Evolutionary conservation across 73 alveolate species (phyloP).

Genomic region (Symbiodinium pilosum): DNA sequence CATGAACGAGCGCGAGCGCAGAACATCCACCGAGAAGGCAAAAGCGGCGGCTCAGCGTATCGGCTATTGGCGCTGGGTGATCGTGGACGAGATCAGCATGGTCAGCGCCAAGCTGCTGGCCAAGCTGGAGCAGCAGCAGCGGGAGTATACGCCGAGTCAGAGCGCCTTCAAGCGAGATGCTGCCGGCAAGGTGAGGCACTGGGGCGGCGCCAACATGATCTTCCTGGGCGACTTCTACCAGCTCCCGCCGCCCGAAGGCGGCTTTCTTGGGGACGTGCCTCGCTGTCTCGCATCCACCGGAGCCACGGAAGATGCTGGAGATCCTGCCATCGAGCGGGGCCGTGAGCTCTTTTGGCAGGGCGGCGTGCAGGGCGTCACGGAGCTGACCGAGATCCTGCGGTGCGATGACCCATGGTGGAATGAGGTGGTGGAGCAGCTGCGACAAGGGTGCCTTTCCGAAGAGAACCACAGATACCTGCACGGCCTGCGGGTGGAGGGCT

Average conservation of each 20-base stretch:
- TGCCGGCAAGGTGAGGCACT: neutral
- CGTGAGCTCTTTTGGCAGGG: too few relatives aligned
- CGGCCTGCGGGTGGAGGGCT: slow-evolving; percentile 24
- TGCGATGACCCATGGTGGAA: too few relatives aligned
- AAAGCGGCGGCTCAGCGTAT: neutral
- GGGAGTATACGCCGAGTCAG: neutral
- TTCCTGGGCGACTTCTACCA: slow-evolving; percentile 47
- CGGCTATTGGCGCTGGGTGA: neutral
- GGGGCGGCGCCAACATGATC: slow-evolving; percentile 36
- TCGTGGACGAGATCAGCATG: slow-evolving; percentile 41
- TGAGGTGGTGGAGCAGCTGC: too few relatives aligned
- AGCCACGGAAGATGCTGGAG: too few relatives aligned
- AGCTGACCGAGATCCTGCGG: too few relatives aligned
- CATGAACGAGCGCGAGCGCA: neutral
- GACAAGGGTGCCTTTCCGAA: too few relatives aligned
- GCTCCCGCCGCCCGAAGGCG: too few relatives aligned
- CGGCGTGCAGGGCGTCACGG: too few relatives aligned
- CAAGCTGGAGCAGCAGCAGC: neutral
- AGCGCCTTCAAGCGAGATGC: neutral
- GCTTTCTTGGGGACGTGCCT: too few relatives aligned
- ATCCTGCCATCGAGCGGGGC: too few relatives aligned
- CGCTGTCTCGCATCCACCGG: too few relatives aligned
- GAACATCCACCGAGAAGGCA: neutral
- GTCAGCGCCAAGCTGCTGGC: slow-evolving; percentile 21
- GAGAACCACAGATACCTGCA: neutral